Evolutionary conservation across 768 basidiomycete species (phyloP), one percentile per base, ranked within the genome.

Genomic region (Termitomyces sp.): DNA sequence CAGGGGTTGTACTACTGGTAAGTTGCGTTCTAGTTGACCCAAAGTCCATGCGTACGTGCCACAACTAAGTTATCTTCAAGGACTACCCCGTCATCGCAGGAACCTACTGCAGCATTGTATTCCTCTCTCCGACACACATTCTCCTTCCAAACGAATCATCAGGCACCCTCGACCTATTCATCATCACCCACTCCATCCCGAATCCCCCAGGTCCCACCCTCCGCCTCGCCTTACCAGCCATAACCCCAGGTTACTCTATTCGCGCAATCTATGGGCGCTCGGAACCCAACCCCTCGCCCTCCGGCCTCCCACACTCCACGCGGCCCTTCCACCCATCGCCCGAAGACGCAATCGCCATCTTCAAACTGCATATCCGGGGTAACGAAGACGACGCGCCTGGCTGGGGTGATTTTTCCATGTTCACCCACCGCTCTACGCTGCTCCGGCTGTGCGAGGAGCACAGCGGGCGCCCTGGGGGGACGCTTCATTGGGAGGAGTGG

Each of bases 1-100:
- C 70, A 0, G 75, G 74, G 5, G 61, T 60, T 8, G 57, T 74
- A 3, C 69, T 70, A 56, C 66, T 72, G 62, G 78, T 78, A 22
- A 44, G 43, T 44, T 22, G 52, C 24, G 74, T 65, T 35, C 11
- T 6, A 4, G 18, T 8, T 16, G 5, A 38, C 36, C 16, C 9
- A 16, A 8, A 36, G 14, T 18, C 8, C 26, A 26, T 20, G 3
- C 11, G 6, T 22, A 5, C 18, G 10, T 35, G 10, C 46, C 40
- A 18, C n/a, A 14, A 11, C 7, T 11, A 5, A 16, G 54, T 3
- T 24, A 11, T 2, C 36, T 48, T 45, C 44, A 35, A 66, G 68
- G 52, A 64, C 24, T 56, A 63, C 2, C 50, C 38, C 8, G 68
- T 64, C 1, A 48, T 22, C 11, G 20, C 28, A 9, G 35, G 60